Conservation (phyloP, 805 yeast genomes). For the Saccharomycopsis fibuligera region DNA sequence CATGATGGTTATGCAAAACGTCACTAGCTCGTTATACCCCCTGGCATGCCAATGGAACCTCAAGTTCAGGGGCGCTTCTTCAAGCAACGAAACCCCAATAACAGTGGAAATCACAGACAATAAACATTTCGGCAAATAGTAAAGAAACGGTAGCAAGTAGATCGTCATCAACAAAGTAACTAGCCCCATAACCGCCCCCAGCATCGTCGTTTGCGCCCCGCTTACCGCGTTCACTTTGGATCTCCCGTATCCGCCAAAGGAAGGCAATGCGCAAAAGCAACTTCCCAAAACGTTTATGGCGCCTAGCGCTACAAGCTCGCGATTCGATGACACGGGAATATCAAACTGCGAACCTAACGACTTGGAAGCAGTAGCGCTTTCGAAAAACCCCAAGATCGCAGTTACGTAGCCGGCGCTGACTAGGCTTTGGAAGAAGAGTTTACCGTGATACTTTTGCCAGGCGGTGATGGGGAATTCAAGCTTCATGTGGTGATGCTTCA, state of each 20-base stretch:
- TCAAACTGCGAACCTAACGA: conserved; percentile 72
- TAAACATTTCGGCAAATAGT: conserved; percentile 71
- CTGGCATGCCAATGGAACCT: conserved; percentile 62
- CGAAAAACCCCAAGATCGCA: conserved; percentile 86
- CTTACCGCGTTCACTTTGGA: conserved; percentile 81
- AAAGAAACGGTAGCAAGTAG: conserved; percentile 55
- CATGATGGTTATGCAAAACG: conserved; percentile 57
- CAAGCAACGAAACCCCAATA: conserved; percentile 63
- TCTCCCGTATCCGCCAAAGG: conserved; percentile 95
- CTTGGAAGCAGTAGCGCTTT: conserved; percentile 88
- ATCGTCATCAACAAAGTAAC: conserved; percentile 61
- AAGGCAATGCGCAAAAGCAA: conserved; percentile 59
- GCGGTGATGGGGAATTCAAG: conserved; percentile 53
- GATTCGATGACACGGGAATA: conserved; percentile 69
- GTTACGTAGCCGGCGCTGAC: conserved; percentile 69
- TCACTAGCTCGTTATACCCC: conserved; percentile 72
- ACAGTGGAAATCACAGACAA: conserved; percentile 73
- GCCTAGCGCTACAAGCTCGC: conserved; percentile 90
- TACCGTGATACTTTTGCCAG: conserved; percentile 16
- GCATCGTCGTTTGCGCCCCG: conserved; percentile 79
- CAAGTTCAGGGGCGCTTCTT: conserved; percentile 79
- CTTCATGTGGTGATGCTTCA: conserved; percentile 45
- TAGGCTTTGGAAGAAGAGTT: conserved; percentile 44
- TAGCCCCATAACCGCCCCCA: conserved; percentile 80
- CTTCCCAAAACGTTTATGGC: conserved; percentile 60